phyloP scores from a whole-genome alignment of 495 filamentous ascomycete genomes.

The Penicillium ochrochloron region DNA sequence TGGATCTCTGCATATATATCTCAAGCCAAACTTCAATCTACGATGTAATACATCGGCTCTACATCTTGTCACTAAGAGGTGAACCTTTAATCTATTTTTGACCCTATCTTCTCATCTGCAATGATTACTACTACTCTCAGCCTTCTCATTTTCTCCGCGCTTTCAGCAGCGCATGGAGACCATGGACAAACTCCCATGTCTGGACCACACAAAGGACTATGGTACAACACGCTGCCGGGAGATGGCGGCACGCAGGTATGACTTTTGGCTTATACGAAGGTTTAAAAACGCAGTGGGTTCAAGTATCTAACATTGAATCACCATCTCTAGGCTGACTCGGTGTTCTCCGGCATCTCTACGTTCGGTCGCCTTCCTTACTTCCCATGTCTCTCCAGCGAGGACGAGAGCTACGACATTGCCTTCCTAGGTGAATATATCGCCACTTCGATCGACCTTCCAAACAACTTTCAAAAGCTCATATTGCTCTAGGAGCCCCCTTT shows the following conservation, averaged over 20 bases:
- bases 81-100: background rate
- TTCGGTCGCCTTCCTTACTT: constrained; percentile 80
- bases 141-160: constrained; percentile 39
- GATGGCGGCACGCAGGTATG: constrained; percentile 68
- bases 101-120: background rate
- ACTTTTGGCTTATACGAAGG: background rate
- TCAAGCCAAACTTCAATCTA: background rate
- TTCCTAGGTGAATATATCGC: constrained; percentile 61
- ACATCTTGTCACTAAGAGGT: background rate
- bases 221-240: constrained; percentile 70
- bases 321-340: constrained; percentile 64
- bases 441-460: background rate
- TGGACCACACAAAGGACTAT: constrained; percentile 62
- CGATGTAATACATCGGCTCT: background rate
- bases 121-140: constrained; percentile 29
- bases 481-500: constrained; percentile 58
- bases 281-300: background rate
- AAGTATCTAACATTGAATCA: background rate
- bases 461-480: background rate
- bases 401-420: constrained; percentile 78
- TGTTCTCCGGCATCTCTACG: constrained; percentile 73
- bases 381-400: constrained; percentile 73
- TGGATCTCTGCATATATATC: background rate
- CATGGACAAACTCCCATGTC: constrained; percentile 59
- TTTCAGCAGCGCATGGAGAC: constrained; percentile 54